Conservation (phyloP, 2,329 filamentous ascomycete species). For the Metarhizium rileyi region DNA sequence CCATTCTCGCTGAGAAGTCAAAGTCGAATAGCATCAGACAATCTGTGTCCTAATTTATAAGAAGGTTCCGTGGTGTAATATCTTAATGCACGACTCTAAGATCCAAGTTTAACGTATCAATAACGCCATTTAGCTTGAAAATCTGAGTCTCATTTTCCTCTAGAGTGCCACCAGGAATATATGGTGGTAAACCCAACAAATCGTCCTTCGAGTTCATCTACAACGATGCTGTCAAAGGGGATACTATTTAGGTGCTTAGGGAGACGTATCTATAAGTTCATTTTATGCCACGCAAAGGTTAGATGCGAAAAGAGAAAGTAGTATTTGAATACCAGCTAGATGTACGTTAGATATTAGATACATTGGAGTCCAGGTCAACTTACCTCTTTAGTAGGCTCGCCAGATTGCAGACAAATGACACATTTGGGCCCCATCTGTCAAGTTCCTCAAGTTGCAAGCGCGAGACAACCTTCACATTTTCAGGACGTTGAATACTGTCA, state of each 20-base stretch:
- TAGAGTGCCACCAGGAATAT: constrained; percentile 25
- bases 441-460: constrained; percentile 19
- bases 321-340: constrained; percentile 26
- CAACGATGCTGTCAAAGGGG: constrained; percentile 23
- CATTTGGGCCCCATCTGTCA: constrained; percentile 16
- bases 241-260: constrained; percentile 27
- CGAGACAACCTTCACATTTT: constrained; percentile 6
- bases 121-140: constrained; percentile 24
- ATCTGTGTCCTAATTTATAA: constrained; percentile 23
- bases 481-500: constrained; percentile 8
- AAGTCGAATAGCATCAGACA: constrained; percentile 28
- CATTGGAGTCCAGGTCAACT: not conserved
- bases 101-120: constrained; percentile 28
- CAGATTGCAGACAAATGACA: constrained; percentile 10
- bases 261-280: constrained; percentile 24
- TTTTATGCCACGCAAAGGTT: constrained; percentile 22
- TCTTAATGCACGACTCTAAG: constrained; percentile 29
- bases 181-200: constrained; percentile 29
- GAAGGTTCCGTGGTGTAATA: constrained; percentile 26
- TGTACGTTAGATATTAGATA: not conserved
- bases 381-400: constrained; percentile 6
- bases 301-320: constrained; percentile 15
- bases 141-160: constrained; percentile 17
- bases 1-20: constrained; percentile 16
- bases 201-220: constrained; percentile 21